Base-by-base conservation (phyloP, 2,329 filamentous ascomycete genomes). In the Tolypocladium tropicale region DNA sequence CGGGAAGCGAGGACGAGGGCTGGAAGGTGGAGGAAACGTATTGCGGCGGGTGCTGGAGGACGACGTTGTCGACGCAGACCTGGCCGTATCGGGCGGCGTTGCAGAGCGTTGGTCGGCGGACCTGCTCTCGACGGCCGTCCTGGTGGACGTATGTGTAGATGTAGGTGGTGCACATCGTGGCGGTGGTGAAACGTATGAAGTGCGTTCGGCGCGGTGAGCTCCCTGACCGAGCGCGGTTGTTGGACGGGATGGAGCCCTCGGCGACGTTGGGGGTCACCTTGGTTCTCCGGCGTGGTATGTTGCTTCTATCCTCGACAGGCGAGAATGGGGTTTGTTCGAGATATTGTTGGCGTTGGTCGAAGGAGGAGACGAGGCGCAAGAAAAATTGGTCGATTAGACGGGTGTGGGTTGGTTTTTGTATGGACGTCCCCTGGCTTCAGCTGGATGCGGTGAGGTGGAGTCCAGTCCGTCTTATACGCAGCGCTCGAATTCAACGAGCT, bases 151-250 rank as follows among this genome's bases (percentile, higher is more conserved):
- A 75, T 36, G 74, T 70, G 70, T 73, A 78, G 53, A 76, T 60
- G 62, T 78, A 71, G 58, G 72, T 76, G 59, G 73, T 72, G 68
- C 78, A 81, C 78, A 81, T 81, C 52, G 70, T 74, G 72, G 64
- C 62, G 61, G 65, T 64, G 55, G 53, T 61, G 39, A 34, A 53
- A 33, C 28, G 46, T 49, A 49, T 49, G 2, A 9, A 10, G 9
- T 18, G 28, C 11, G 23, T 18, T 7, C 14, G 16, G 10, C 16
- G 46, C 16, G 7, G 16, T 48, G 46, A n/a, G 46, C 46, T 30
- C 46, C 11, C 5, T n/a, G 28, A 21, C 46, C 5, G 46, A n/a
- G 46, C 43, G 43, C 46, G 16, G 28, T 49, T 18, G 25, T 30
- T 48, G 43, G 43, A 30, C 43, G 25, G 30, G 43, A n/a, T n/a